Evolutionary conservation across 257 asterid genomes (phyloP), one percentile per base, ranked within the genome.

Genomic region (Solanum chiquidenum): DNA sequence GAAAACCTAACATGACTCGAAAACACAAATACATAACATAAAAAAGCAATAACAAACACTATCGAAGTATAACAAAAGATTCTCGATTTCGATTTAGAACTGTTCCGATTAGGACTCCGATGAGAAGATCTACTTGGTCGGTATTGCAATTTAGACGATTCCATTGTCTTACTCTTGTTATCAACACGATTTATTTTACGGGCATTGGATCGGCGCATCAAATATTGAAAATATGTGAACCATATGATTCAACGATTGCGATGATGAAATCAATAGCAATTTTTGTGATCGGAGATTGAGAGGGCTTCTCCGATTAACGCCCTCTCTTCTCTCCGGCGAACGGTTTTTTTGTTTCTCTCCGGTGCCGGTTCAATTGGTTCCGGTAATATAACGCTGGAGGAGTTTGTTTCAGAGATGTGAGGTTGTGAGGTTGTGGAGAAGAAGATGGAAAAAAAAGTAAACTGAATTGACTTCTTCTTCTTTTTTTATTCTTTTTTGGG

Each of bases 121-220:
- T 87, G 86, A 12, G 93, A 95, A 87, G 98, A 92, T 79, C 98
- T 91, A 76, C 76, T 42, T 55, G 95, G 66, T 1, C 98, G 96
- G 74, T 89, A 91, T 87, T 93, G 95, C 87, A 90, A 91, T 92
- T 95, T 97, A 76, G 90, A 79, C 86, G 96, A 93, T 92, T 96
- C 98, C 99, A 96, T 95, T 29, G 86, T 89, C 46, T 58, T 1
- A 83, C 27, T 49, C 14, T 21, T 46, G 80, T 68, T 87, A 86
- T 88, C 75, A 68, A 29, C 18, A 68, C 23, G 9, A 7, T 71
- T 92, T 86, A 89, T 92, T 88, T 88, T 87, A 73, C 92, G 94
- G 89, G 94, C 98, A 93, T 95, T 95, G 90, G 96, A 93, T 93
- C 99, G 97, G 94, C 98, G 99, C 99, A 97, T 97, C 98, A 96